Evolutionary conservation across 1,284 basidiomycete species (phyloP), one percentile per base, ranked within the genome.

Genomic region (Phaffia rhodozyma): DNA sequence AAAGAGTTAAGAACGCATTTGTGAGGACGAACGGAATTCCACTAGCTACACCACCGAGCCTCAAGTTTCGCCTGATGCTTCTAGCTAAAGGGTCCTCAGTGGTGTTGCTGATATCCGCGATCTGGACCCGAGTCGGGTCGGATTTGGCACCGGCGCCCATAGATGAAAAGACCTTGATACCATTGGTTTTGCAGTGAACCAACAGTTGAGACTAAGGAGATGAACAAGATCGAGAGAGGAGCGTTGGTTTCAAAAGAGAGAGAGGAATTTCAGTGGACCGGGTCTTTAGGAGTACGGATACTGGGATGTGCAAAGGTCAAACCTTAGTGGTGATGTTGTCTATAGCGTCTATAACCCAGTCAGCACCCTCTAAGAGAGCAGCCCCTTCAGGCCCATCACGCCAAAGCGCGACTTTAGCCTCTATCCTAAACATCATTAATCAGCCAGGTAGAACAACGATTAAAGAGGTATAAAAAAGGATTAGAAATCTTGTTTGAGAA

Each of bases 61-160:
- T 84, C 62, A 97, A 80, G 60, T 86, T 82, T 43, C 87, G 81
- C 21, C 96, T 83, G 7, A 98, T 93, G 18, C 88, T 83, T 60
- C 94, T 85, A 20, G 93, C 93, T 6, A 99, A 82, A 1, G 94
- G 93, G 73, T 98, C 96, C 73, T 98, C 96, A 58, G 89, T 83
- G 0, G 96, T 98, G 66, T 81, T 81, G 1, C 91, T 91, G 69
- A 98, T 91, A 75, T 97, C 94, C 65, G 78, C 79, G 66, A 98
- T 96, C 75, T 97, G 94, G 30, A 98, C 83, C 38, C 92, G 83
- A 5, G 92, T 96, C 0, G 96, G 92, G 74, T 99, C 96, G 66
- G 82, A 83, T 77, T 98, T 99, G 7, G 93, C 89, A n/a, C 93
- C 87, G 0, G 94, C 91, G 52, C 96, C 96, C 91, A 98, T 96